Evolutionary conservation across 805 yeast genomes (phyloP).

Genomic region (Zygotorulaspora danielsina): DNA sequence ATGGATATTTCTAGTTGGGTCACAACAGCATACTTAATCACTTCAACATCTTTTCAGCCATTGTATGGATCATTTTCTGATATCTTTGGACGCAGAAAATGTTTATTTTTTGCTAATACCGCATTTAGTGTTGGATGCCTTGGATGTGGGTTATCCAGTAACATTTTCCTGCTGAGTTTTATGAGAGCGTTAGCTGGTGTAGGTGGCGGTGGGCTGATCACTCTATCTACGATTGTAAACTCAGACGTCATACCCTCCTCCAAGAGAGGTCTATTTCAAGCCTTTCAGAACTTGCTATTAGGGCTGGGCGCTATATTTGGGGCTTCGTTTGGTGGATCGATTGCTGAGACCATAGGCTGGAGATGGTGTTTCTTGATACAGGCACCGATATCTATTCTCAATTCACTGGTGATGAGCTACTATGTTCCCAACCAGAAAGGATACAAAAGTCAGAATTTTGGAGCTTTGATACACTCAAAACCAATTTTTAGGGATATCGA

Average conservation of each 20-base stretch:
- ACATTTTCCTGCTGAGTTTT: slow-evolving; percentile 31
- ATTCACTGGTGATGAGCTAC: slow-evolving; percentile 30
- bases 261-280: slow-evolving; percentile 41
- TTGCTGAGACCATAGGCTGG: slow-evolving; percentile 39
- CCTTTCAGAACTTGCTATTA: slow-evolving; percentile 37
- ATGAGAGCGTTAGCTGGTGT: slow-evolving; percentile 40
- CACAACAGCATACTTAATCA: slow-evolving; percentile 40
- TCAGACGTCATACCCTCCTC: slow-evolving; percentile 38
- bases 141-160: slow-evolving; percentile 35
- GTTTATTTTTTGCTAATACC: slow-evolving; percentile 37
- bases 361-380: slow-evolving; percentile 40
- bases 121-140: slow-evolving; percentile 37
- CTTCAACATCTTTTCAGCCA: slow-evolving; percentile 42
- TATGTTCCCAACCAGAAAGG: slow-evolving; percentile 34
- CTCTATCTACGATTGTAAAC: slow-evolving; percentile 38
- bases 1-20: slow-evolving; percentile 40
- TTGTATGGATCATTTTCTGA: slow-evolving; percentile 41
- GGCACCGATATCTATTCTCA: slow-evolving; percentile 34
- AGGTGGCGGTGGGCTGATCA: slow-evolving; percentile 42
- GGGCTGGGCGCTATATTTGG: slow-evolving; percentile 40
- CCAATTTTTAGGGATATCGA: slow-evolving; percentile 31
- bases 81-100: slow-evolving; percentile 37
- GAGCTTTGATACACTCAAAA: neutral
- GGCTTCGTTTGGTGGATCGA: slow-evolving; percentile 39
- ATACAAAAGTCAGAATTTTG: slow-evolving; percentile 8